A percentile compares a stretch with the other conserved stretches of the same genome.
phyloP scores from a whole-genome alignment of 2,329 filamentous ascomycete species.

The Verticillium nonalfalfae region DNA sequence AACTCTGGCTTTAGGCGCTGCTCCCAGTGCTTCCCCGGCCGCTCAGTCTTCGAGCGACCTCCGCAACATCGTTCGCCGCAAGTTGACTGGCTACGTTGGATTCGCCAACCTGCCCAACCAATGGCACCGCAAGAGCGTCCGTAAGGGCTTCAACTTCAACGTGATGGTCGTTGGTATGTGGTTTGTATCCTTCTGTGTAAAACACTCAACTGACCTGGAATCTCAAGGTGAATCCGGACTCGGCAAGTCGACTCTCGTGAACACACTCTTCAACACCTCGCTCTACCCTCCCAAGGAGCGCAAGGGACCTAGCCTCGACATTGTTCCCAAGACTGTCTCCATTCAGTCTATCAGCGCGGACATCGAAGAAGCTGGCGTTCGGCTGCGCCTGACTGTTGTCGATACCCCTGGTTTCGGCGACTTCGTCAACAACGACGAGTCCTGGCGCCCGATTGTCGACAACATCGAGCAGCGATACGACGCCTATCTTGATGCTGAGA shows the following conservation, averaged over 20 bases:
- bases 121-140: conserved; percentile 99
- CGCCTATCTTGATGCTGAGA: conserved; percentile 97
- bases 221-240: conserved; percentile 89
- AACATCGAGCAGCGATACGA: conserved; percentile 99
- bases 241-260: conserved; percentile 97
- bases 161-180: conserved; percentile 98
- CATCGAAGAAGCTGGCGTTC: conserved; percentile 97
- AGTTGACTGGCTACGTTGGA: conserved; percentile 96
- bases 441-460: conserved; percentile 97
- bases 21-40: conserved; percentile 19
- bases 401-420: conserved; percentile 98
- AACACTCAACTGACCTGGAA: conserved; percentile 6
- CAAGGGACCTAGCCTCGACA: conserved; percentile 94
- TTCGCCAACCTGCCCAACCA: conserved; percentile 99
- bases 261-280: conserved; percentile 99
- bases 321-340: conserved; percentile 95
- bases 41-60: conserved; percentile 55
- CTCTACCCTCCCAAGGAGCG: conserved; percentile 98
- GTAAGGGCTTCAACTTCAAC: conserved; percentile 99
- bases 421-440: conserved; percentile 99
- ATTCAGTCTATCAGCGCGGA: conserved; percentile 94
- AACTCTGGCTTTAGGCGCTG: conserved; percentile 6
- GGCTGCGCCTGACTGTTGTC: conserved; percentile 91
- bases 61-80: conserved; percentile 95
- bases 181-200: background rate